phyloP scores from a whole-genome alignment of 2,329 filamentous ascomycete species.

The Nemania sp. region DNA sequence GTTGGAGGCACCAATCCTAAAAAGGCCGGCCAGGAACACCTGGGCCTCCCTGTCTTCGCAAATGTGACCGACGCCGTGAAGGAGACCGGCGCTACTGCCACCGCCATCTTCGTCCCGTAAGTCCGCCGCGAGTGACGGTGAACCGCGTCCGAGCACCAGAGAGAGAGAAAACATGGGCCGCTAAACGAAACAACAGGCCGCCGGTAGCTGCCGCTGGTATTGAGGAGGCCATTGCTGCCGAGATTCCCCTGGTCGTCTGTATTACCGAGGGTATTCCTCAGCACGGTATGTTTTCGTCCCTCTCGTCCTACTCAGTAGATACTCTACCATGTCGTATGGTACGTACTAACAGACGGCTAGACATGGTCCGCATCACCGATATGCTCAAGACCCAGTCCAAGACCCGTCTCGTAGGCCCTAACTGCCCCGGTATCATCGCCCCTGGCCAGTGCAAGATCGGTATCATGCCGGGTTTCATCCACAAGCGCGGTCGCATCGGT shows the following conservation, averaged over 20 bases:
- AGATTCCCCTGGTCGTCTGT: constrained; percentile 94
- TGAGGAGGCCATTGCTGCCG: constrained; percentile 93
- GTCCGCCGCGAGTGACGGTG: constrained; percentile 39
- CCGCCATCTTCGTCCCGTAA: constrained; percentile 96
- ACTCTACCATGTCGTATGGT: not conserved
- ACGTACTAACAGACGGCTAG: constrained; percentile 57
- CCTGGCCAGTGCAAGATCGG: constrained; percentile 99
- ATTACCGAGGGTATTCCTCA: constrained; percentile 99
- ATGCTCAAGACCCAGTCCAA: constrained; percentile 98
- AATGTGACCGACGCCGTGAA: constrained; percentile 90
- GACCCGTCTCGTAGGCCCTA: constrained; percentile 95
- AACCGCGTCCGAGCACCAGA: no score
- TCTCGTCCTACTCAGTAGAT: constrained; percentile 20
- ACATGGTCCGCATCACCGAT: constrained; percentile 99
- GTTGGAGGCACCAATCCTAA: constrained; percentile 99
- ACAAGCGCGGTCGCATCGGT: constrained; percentile 98
- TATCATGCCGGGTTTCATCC: constrained; percentile 99
- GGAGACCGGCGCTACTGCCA: constrained; percentile 89
- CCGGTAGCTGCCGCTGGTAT: constrained; percentile 94
- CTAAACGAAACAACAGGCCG: constrained; percentile 67
- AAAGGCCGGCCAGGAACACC: constrained; percentile 92
- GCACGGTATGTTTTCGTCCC: constrained; percentile 74
- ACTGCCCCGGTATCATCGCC: constrained; percentile 97
- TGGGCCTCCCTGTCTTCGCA: constrained; percentile 92
- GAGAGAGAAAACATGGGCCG: not conserved